Base-by-base conservation (phyloP, 306 rosid species). In the Abrus precatorius region DNA sequence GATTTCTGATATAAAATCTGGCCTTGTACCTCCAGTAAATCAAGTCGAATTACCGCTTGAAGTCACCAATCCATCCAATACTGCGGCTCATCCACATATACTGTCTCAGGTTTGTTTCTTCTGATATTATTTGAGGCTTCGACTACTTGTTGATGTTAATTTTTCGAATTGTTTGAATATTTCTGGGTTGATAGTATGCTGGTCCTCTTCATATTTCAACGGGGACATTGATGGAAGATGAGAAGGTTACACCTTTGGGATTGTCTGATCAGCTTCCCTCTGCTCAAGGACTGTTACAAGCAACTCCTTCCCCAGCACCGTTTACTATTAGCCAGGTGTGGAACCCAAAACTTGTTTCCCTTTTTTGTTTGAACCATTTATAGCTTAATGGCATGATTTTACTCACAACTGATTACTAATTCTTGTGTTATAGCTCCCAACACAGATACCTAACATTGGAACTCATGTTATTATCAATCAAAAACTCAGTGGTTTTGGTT, bases 11-110 rank as follows among this genome's bases (percentile, higher is more conserved):
- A 87, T 88, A 20, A 96, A 93, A 87, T 65, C 98, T 47, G 86
- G 89, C 63, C 86, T 89, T 13, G 88, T 88, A 63, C 78, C 97
- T 80, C 89, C 98, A 7, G 89, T 92, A 69, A 92, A 91, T 88
- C 98, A 92, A 87, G 97, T 86, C 71, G 97, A 96, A 49, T 82
- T 89, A 47, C 97, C 98, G 0, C 89, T 77, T 78, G 98, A 96
- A 64, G 97, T 92, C 67, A 83, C 92, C 34, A 89, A 89, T 45
- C 77, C 92, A 66, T 85, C 97, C 55, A 96, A 93, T 69, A 78
- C 91, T 38, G 95, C 88, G 55, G 90, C 89, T 45, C 98, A 93
- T 76, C 84, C 90, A 13, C 99, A 93, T 78, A 54, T 95, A 5
- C 55, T 91, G 66, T 81, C 99, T 65, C 97, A 92, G 99, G 99